phyloP scores from a whole-genome alignment of 2,329 filamentous ascomycete species.

The Microdochium bolleyi region DNA sequence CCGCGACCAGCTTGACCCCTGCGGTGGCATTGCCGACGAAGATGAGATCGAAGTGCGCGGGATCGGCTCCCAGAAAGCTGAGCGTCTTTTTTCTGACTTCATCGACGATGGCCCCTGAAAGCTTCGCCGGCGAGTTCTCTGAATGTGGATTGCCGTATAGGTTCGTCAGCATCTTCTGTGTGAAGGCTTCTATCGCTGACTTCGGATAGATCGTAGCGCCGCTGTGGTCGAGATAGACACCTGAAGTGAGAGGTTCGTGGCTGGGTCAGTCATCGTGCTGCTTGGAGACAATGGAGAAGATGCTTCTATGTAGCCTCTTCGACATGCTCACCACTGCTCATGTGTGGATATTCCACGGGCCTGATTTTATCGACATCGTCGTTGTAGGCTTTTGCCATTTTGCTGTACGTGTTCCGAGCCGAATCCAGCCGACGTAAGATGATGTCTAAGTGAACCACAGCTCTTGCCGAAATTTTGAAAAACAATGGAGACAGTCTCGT shows the following conservation, averaged over 20 bases:
- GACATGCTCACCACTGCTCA: constrained; percentile 26
- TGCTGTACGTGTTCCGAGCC: too few species aligned
- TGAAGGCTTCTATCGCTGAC: constrained; percentile 48
- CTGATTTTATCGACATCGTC: constrained; percentile 26
- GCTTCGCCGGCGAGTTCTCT: constrained; percentile 48
- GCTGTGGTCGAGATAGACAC: constrained; percentile 50
- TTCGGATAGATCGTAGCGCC: constrained; percentile 50
- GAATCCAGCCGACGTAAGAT: too few species aligned
- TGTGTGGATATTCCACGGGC: constrained; percentile 31
- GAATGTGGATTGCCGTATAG: constrained; percentile 67
- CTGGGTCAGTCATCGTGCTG: not conserved
- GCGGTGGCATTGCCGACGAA: constrained; percentile 93
- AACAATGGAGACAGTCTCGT: too few species aligned
- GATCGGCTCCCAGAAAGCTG: constrained; percentile 49
- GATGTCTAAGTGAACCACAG: too few species aligned
- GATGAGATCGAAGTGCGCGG: constrained; percentile 53
- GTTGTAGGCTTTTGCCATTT: constrained; percentile 18
- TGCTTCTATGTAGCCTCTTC: constrained; percentile 1
- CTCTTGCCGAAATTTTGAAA: too few species aligned
- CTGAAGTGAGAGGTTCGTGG: constrained; percentile 11
- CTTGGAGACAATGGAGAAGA: too few species aligned
- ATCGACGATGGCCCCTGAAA: constrained; percentile 50
- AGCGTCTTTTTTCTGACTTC: constrained; percentile 44
- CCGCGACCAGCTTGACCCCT: constrained; percentile 66
- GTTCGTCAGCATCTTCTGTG: constrained; percentile 42